Conservation (phyloP, 495 filamentous ascomycete genomes). For the Podospora bellae-mahoneyi region DNA sequence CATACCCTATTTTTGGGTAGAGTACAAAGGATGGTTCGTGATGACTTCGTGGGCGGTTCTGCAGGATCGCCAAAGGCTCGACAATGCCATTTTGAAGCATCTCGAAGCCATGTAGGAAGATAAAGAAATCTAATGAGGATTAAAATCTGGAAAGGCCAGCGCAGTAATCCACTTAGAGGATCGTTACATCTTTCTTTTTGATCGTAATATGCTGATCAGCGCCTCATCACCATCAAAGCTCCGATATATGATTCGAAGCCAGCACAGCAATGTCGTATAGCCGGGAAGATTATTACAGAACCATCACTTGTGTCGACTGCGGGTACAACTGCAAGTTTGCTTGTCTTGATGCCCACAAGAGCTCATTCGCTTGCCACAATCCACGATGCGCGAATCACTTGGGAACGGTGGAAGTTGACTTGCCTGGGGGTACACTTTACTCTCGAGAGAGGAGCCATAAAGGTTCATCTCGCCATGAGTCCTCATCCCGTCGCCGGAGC, state of each 20-base stretch:
- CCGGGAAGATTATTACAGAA: not conserved
- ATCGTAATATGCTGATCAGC: not conserved
- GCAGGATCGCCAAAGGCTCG: not conserved
- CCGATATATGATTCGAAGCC: not conserved
- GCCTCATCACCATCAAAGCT: not conserved
- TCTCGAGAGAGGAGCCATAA: not conserved
- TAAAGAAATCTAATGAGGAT: not conserved
- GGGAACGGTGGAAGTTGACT: not conserved
- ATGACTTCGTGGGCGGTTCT: not conserved
- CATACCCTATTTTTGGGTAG: not conserved
- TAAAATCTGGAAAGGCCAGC: not conserved
- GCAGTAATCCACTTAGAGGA: not conserved
- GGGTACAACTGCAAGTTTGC: not conserved
- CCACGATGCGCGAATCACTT: not conserved
- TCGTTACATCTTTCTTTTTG: not conserved
- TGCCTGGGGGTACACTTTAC: not conserved
- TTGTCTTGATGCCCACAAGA: conserved; percentile 9
- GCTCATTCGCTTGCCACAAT: conserved; percentile 10
- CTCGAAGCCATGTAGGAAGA: not conserved
- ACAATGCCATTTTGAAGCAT: not conserved
- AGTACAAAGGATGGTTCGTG: not conserved
- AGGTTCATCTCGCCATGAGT: not conserved
- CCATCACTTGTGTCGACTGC: conserved; percentile 8
- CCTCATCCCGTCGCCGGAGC: not conserved
- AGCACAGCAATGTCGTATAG: not conserved